These are phyloP conservation scores for Entomortierella beljakovae DNA, from an alignment of 192 early-diverging fungal genomes.

Conservation along the genomic window DNA sequence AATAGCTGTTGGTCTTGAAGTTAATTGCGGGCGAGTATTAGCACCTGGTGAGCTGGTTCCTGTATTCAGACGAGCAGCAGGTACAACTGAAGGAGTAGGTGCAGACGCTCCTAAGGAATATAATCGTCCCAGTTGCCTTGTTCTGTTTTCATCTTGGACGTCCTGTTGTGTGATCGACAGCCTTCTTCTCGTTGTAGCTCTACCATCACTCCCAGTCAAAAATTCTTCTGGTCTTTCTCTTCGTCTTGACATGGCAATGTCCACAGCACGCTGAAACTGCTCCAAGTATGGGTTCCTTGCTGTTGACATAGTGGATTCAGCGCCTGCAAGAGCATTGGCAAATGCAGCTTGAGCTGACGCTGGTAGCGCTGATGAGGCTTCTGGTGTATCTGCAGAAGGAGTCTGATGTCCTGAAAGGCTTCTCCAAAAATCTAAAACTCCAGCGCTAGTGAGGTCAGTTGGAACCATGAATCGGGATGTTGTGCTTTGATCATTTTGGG, in stretches of 20 bases:
- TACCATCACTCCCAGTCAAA: neutral
- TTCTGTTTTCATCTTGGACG: neutral
- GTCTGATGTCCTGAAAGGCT: slow-evolving; percentile 14
- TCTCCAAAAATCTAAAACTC: slow-evolving; percentile 27
- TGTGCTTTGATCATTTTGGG: neutral
- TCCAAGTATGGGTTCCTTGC: too few species aligned
- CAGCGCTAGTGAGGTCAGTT: slow-evolving; percentile 16
- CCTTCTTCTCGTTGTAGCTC: slow-evolving; percentile 23
- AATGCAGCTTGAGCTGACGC: neutral
- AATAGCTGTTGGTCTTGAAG: slow-evolving; percentile 1
- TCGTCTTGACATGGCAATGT: too few species aligned
- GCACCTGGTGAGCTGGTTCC: neutral
- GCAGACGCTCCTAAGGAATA: neutral
- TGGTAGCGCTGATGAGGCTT: neutral
- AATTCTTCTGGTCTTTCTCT: slow-evolving; percentile 44
- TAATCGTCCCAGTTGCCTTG: neutral
- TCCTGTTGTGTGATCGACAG: slow-evolving; percentile 2
- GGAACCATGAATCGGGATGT: slow-evolving; percentile 23
- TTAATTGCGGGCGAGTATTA: neutral
- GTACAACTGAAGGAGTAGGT: neutral
- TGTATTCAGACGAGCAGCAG: neutral
- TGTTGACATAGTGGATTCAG: neutral
- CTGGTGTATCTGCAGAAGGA: neutral
- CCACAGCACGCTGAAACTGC: too few species aligned
- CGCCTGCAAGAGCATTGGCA: neutral